Percentiles rank a stretch among this genome's conserved stretches.
These are phyloP conservation scores for Tricholoma hemisulphureum DNA, from an alignment of 768 basidiomycete genomes.

Conservation along the genomic window DNA sequence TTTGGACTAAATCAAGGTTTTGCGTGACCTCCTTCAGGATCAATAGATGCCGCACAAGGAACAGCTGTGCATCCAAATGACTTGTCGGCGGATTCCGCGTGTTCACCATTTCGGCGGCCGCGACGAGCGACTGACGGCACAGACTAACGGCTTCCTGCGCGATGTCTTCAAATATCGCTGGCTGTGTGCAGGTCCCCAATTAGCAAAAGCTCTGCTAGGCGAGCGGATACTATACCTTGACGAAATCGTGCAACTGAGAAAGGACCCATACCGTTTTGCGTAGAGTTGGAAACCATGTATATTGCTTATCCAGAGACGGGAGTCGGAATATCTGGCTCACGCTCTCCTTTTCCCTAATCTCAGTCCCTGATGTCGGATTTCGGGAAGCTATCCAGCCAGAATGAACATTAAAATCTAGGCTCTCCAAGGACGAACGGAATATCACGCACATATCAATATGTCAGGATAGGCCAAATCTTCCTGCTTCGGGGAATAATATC, in stretches of 20 bases:
- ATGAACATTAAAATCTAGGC: background rate
- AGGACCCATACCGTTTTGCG: constrained; percentile 90
- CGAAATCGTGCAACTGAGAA: constrained; percentile 84
- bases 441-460: constrained; percentile 63
- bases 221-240: constrained; percentile 60
- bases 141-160: constrained; percentile 88
- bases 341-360: constrained; percentile 66
- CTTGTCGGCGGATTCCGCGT: constrained; percentile 34
- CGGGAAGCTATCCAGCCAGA: constrained; percentile 37
- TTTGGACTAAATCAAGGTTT: constrained; percentile 63
- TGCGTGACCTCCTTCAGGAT: constrained; percentile 89
- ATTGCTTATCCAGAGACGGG: constrained; percentile 68
- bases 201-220: background rate
- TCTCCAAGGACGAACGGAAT: background rate
- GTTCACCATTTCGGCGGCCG: constrained; percentile 67
- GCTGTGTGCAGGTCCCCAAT: constrained; percentile 42
- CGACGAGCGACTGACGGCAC: constrained; percentile 77
- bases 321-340: constrained; percentile 68
- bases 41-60: constrained; percentile 86
- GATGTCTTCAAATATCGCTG: constrained; percentile 95
- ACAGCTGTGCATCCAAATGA: constrained; percentile 71
- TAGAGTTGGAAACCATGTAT: constrained; percentile 91
- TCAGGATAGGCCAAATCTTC: constrained; percentile 88
- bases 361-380: constrained; percentile 41
- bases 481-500: constrained; percentile 72